Base-by-base conservation (phyloP, 179 eudicot species). In the Pouteria campechiana region DNA sequence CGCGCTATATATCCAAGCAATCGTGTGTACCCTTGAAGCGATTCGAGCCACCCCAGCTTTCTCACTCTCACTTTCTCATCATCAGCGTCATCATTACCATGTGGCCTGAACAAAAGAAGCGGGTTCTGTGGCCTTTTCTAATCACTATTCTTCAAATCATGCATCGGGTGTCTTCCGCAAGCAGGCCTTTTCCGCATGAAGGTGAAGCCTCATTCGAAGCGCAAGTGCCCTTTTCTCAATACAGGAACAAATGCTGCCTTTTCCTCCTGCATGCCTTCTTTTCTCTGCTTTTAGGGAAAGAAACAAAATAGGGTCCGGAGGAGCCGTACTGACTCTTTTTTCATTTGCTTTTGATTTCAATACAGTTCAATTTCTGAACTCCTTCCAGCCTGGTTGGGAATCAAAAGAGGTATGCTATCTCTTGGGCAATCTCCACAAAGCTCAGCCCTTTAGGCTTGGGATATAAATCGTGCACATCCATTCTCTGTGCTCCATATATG, bases 1-100 rank as follows among this genome's bases (percentile, higher is more conserved):
- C n/a, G n/a, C 54, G 42, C 33, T 13, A 12, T 48, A 40, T 47
- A 57, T 22, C 20, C 62, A 39, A 30, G 37, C 46, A 46, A 30
- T 46, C 54, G 39, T 55, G 14, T 36, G 30, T 38, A 37, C 36
- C 36, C 28, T 38, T 55, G 5, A 11, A 14, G 7, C 38, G 17
- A n/a, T n/a, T n/a, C 41, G 21, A 41, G 16, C 31, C 17, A 24
- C 34, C 32, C 17, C 1, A 20, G 17, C 2, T 4, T 3, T 22
- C 7, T 7, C 6, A 3, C 15, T 17, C 35, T 34, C 53, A 24
- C 24, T 48, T 14, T 25, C 20, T 44, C 33, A 12, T 17, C 17
- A 17, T 10, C 14, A 17, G 33, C 35, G 21, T 32, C 51, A 46
- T 22, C 25, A 18, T 17, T 7, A 7, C 7, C 4, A 35, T 25